These are phyloP conservation scores for Yamadazyma olivae DNA, from an alignment of 805 yeast species.

Conservation along the genomic window DNA sequence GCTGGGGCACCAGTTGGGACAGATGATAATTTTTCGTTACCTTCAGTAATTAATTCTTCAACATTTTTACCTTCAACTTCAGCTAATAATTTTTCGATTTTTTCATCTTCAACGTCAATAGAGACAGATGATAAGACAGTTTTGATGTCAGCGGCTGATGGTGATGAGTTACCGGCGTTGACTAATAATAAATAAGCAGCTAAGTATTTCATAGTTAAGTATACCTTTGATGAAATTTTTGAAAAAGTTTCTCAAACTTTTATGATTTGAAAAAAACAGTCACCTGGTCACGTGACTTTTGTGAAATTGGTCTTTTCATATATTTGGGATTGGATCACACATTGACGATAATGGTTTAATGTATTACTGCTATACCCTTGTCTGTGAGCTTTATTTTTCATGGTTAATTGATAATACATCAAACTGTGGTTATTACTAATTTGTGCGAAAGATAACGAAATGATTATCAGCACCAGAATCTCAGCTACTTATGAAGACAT, in stretches of 20 bases:
- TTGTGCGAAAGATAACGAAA: not conserved
- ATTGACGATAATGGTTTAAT: no score
- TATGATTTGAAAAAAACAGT: slow-evolving; percentile 9
- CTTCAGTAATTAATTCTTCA: slow-evolving; percentile 88
- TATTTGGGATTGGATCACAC: not conserved
- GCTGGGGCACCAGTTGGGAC: slow-evolving; percentile 99
- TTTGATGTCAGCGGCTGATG: slow-evolving; percentile 90
- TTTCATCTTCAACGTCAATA: slow-evolving; percentile 89
- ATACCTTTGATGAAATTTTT: slow-evolving; percentile 2
- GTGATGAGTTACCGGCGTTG: slow-evolving; percentile 94
- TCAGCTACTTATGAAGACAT: no score
- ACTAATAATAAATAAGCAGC: slow-evolving; percentile 99
- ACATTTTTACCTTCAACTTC: slow-evolving; percentile 93
- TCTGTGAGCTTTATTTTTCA: no score
- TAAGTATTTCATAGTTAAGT: slow-evolving; percentile 75
- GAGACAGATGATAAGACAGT: slow-evolving; percentile 91
- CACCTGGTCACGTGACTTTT: slow-evolving; percentile 14
- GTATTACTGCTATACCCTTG: no score
- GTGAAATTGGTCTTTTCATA: not conserved
- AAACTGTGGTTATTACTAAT: slow-evolving; percentile 11
- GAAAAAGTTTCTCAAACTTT: slow-evolving; percentile 1
- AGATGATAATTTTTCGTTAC: slow-evolving; percentile 93
- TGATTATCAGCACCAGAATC: not conserved
- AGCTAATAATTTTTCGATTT: slow-evolving; percentile 73
- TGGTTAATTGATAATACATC: no score